Evolutionary conservation across 2,329 filamentous ascomycete genomes (phyloP).

Genomic region (Calonectria pteridis): DNA sequence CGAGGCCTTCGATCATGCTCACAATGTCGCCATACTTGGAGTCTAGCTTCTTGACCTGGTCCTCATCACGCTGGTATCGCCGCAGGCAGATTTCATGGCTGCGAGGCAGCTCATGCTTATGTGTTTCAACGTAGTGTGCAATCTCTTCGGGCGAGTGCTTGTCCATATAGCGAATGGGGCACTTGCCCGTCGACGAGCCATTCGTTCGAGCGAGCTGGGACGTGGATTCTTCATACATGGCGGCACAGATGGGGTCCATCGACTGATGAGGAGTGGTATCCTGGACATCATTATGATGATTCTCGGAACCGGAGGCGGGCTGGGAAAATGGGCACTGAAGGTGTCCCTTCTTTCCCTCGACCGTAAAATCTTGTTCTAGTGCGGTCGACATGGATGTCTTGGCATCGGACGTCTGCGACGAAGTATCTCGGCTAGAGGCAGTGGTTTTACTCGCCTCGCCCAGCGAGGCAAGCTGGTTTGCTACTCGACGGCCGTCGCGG

Average conservation of each 20-base stretch:
- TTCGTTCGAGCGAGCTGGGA: slow-evolving; percentile 65
- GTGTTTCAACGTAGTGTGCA: slow-evolving; percentile 91
- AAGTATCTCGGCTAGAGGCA: slow-evolving; percentile 61
- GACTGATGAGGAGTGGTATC: slow-evolving; percentile 63
- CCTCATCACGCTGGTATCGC: slow-evolving; percentile 88
- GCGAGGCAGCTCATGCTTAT: slow-evolving; percentile 94
- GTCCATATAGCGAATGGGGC: slow-evolving; percentile 92
- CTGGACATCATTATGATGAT: slow-evolving; percentile 42
- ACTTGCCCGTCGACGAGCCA: slow-evolving; percentile 72
- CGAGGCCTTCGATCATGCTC: slow-evolving; percentile 93
- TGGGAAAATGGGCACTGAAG: slow-evolving; percentile 84
- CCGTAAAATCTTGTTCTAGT: slow-evolving; percentile 92
- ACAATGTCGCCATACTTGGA: slow-evolving; percentile 94
- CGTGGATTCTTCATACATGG: slow-evolving; percentile 71
- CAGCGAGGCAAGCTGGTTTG: slow-evolving; percentile 63
- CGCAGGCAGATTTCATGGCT: slow-evolving; percentile 94
- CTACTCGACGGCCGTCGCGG: slow-evolving; percentile 72
- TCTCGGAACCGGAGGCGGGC: slow-evolving; percentile 45
- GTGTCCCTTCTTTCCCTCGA: slow-evolving; percentile 82
- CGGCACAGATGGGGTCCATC: slow-evolving; percentile 72
- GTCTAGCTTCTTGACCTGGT: slow-evolving; percentile 88
- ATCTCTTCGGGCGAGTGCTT: slow-evolving; percentile 94
- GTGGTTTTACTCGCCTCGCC: slow-evolving; percentile 65
- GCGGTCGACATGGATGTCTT: slow-evolving; percentile 72
- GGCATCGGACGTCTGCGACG: slow-evolving; percentile 58